Evolutionary conservation across 2,329 filamentous ascomycete genomes (phyloP).

Genomic region (Hypoxylon sp.): DNA sequence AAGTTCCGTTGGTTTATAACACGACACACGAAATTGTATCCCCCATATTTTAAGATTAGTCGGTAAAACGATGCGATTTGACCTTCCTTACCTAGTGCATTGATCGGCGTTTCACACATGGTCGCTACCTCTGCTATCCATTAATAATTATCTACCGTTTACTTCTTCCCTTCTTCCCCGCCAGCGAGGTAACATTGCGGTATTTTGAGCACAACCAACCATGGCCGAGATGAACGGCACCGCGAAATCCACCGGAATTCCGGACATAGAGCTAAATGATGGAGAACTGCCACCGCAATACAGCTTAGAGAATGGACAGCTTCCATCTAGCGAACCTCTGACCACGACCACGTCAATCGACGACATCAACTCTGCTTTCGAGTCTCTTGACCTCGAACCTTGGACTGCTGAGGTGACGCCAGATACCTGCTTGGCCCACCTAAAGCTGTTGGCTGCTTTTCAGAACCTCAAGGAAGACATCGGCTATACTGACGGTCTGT

Average conservation of each 20-base stretch:
- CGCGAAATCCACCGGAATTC: background rate
- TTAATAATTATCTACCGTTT: background rate
- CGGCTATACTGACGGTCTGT: slow-evolving; percentile 72
- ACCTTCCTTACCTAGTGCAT: background rate
- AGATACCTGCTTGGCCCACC: slow-evolving; percentile 73
- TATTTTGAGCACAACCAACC: too few relatives aligned
- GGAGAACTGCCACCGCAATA: slow-evolving; percentile 36
- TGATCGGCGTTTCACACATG: background rate
- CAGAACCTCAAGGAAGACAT: slow-evolving; percentile 72
- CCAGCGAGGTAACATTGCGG: background rate
- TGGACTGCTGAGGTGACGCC: slow-evolving; percentile 50
- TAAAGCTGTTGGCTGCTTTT: slow-evolving; percentile 76
- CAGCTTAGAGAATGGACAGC: slow-evolving; percentile 10
- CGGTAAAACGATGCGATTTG: too few relatives aligned
- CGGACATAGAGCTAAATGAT: background rate
- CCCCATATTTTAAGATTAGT: too few relatives aligned
- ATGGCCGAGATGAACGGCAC: slow-evolving; percentile 17
- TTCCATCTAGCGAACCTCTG: slow-evolving; percentile 3
- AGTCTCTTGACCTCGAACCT: slow-evolving; percentile 49
- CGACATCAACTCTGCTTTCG: slow-evolving; percentile 47
- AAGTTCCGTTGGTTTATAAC: background rate
- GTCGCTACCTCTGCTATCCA: background rate
- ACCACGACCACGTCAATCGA: slow-evolving; percentile 30
- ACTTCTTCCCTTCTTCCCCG: background rate
- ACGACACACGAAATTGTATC: background rate